A percentile compares a stretch with the other conserved stretches of the same genome.
Evolutionary conservation across 768 basidiomycete genomes (phyloP).

Genomic region (Boletus vermiculosoides): DNA sequence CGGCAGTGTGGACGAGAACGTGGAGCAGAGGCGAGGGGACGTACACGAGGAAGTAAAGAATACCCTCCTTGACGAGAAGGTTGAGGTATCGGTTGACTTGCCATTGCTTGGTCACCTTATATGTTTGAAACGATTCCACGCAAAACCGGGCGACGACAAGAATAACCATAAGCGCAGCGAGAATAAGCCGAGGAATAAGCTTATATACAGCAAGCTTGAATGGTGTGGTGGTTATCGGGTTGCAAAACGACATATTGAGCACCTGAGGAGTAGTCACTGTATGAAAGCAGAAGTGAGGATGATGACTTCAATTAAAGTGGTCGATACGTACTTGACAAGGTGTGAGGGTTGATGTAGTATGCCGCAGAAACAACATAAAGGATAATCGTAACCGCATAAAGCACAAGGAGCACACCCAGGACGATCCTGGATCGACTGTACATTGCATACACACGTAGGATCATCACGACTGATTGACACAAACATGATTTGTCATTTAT

Average conservation of each 20-base stretch:
- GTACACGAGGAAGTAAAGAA: constrained; percentile 20
- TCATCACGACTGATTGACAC: constrained; percentile 20
- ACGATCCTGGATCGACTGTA: constrained; percentile 17
- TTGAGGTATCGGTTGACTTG: constrained; percentile 12
- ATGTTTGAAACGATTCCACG: constrained; percentile 7
- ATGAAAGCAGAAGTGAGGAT: neutral
- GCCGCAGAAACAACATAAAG: neutral
- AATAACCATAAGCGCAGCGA: constrained; percentile 11
- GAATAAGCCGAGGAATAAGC: constrained; percentile 11
- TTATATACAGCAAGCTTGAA: constrained; percentile 10
- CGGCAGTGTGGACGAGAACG: neutral
- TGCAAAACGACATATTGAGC: constrained; percentile 9
- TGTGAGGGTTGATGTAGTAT: constrained; percentile 7
- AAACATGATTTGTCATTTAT: neutral
- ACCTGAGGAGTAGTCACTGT: constrained; percentile 13
- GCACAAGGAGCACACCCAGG: constrained; percentile 2
- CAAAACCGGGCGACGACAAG: constrained; percentile 3
- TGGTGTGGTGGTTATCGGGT: neutral
- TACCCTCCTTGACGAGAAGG: constrained; percentile 14
- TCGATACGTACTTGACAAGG: constrained; percentile 8
- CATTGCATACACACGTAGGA: constrained; percentile 27
- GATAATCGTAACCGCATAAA: constrained; percentile 3
- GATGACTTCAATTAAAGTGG: neutral
- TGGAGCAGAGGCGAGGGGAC: neutral
- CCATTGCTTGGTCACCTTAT: constrained; percentile 14